phyloP scores from a whole-genome alignment of 495 filamentous ascomycete genomes.

The Aspergillus wentii region DNA sequence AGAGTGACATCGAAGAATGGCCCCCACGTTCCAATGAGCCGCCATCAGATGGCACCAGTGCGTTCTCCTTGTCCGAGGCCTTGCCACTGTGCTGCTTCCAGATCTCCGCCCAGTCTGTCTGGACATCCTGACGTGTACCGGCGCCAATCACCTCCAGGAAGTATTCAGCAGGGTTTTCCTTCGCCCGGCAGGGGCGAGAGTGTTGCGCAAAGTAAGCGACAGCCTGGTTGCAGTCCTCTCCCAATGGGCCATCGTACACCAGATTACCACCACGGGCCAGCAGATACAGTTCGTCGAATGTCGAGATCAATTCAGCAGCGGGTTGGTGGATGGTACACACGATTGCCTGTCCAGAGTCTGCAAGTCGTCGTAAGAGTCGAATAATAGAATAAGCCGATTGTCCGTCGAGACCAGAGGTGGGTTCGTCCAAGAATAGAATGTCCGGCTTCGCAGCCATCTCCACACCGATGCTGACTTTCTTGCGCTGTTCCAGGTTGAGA shows the following conservation, averaged over 20 bases:
- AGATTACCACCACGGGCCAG: slow-evolving; percentile 46
- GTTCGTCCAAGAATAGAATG: slow-evolving; percentile 61
- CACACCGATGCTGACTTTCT: slow-evolving; percentile 66
- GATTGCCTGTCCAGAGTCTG: slow-evolving; percentile 50
- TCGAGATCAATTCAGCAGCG: slow-evolving; percentile 37
- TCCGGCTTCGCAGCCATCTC: slow-evolving; percentile 70
- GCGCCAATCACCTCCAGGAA: slow-evolving; percentile 59
- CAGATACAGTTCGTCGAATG: slow-evolving; percentile 53
- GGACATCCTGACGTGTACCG: slow-evolving; percentile 22
- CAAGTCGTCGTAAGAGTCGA: slow-evolving; percentile 60
- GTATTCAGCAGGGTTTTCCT: slow-evolving; percentile 61
- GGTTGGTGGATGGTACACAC: slow-evolving; percentile 64
- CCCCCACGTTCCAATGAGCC: too few relatives aligned
- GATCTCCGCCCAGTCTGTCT: slow-evolving; percentile 46
- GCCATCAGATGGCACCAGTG: not conserved
- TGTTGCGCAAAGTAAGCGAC: slow-evolving; percentile 45
- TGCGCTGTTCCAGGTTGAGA: slow-evolving; percentile 33
- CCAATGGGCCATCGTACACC: slow-evolving; percentile 53
- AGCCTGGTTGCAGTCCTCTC: slow-evolving; percentile 35
- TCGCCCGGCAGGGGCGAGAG: slow-evolving; percentile 28
- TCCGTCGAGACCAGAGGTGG: slow-evolving; percentile 63
- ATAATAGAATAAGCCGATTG: slow-evolving; percentile 64
- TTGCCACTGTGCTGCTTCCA: slow-evolving; percentile 44
- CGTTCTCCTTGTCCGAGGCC: not conserved
- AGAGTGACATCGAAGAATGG: too few relatives aligned